Base-by-base conservation (phyloP, 1,284 basidiomycete species). In the Austroboletus novae-zelandiae region DNA sequence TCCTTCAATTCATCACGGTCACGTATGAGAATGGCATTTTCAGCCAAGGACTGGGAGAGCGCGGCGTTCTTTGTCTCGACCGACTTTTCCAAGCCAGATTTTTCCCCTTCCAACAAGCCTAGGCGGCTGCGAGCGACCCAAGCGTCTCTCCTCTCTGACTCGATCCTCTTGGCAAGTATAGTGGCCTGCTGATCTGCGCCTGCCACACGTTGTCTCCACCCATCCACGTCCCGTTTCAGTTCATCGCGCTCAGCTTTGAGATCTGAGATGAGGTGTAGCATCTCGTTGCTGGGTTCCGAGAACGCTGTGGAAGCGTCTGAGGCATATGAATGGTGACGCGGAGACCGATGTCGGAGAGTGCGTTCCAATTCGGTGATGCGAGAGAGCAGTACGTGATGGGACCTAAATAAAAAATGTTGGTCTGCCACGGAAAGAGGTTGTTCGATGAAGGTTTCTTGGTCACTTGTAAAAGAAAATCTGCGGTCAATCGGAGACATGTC, bases 381-480 rank as follows among this genome's bases (percentile, higher is more conserved):
- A 58, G 83, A 78, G 54, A 91, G 76, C 54, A 91, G 81, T 45
- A 88, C 79, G 55, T 86, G 81, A 71, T 91, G 89, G 52, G 84
- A 86, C 64, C 87, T 85, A 69, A 84, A 81, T 66, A 89, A 77
- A 80, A 91, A 91, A 74, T 89, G 81, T 60, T 89, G 86, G 68
- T 90, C 89, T 62, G 78, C 84, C 45, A 74, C 64, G 18, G 75
- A 72, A 39, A 87, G 78, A 41, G 84, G 79, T 45, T 81, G 77
- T 11, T 70, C 67, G 25, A 61, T 53, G 39, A 61, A 57, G 18
- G 61, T 55, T 36, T 76, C 76, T 39, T 72, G 72, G 45, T 75
- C 73, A 20, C 61, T 56, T 32, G 52, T 18, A 25, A 50, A 46
- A 5, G 80, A 81, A 44, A 71, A 76, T 27, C 72, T 73, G 35